A percentile compares a stretch with the other conserved stretches of the same genome.
Conservation (phyloP, 2,329 filamentous ascomycete species). For the Monilinia fructicola region DNA sequence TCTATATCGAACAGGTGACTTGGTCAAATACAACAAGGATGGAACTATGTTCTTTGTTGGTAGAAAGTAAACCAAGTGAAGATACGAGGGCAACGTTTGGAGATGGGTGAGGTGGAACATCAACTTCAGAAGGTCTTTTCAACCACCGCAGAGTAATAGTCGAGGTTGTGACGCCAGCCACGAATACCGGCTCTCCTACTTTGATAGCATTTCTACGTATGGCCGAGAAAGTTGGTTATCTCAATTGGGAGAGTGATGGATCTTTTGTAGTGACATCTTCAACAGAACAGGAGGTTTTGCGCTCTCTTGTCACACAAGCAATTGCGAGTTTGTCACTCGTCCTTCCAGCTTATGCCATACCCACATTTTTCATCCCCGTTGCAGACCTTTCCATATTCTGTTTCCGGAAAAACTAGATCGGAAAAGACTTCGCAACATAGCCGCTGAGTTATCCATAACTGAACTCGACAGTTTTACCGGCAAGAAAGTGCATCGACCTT, state of each 20-base stretch:
- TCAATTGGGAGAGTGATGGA: too few species aligned
- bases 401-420: slow-evolving; percentile 12
- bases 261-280: too few species aligned
- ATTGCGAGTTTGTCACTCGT: not conserved
- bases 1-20: slow-evolving; percentile 60
- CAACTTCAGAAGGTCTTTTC: slow-evolving; percentile 20
- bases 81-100: slow-evolving; percentile 62
- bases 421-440: not conserved
- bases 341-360: not conserved
- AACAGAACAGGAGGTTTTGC: too few species aligned
- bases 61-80: slow-evolving; percentile 67
- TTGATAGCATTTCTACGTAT: too few species aligned
- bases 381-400: not conserved
- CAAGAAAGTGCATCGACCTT: too few species aligned
- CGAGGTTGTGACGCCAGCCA: too few species aligned
- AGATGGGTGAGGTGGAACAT: slow-evolving; percentile 51
- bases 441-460: not conserved
- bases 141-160: too few species aligned
- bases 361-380: slow-evolving; percentile 10
- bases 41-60: slow-evolving; percentile 55
- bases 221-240: too few species aligned
- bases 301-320: not conserved
- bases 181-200: too few species aligned
- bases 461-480: not conserved
- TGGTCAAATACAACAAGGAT: slow-evolving; percentile 52